A percentile compares a stretch with the other conserved stretches of the same genome.
Conservation (phyloP, 1,284 basidiomycete species). For the Sanghuangporus sanghuang region DNA sequence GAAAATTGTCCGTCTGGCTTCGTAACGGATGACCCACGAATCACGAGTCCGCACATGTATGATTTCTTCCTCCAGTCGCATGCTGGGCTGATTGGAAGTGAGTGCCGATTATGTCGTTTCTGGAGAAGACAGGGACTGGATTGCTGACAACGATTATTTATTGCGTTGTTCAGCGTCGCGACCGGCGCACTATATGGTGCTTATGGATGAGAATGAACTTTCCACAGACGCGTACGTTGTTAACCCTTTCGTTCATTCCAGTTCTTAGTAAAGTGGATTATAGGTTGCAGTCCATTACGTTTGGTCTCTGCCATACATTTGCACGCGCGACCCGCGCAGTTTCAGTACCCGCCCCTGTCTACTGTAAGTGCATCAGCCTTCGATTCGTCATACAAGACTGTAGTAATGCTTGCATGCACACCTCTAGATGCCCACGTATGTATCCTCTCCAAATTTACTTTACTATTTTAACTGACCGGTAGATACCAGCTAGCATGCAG, state of each 20-base stretch:
- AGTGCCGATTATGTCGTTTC: slow-evolving; percentile 1
- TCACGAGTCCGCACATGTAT: slow-evolving; percentile 23
- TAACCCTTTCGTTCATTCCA: background rate
- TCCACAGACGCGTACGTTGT: slow-evolving; percentile 14
- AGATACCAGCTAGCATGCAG: slow-evolving; percentile 9
- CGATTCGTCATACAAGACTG: background rate
- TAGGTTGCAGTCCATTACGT: slow-evolving; percentile 28
- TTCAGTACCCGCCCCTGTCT: slow-evolving; percentile 31
- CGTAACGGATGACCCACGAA: slow-evolving; percentile 26
- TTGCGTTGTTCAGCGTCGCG: slow-evolving; percentile 18
- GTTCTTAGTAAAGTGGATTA: background rate
- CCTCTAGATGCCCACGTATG: slow-evolving; percentile 17
- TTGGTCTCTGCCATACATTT: slow-evolving; percentile 32
- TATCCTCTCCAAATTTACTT: background rate
- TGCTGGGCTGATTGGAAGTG: slow-evolving; percentile 36
- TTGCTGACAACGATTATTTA: background rate
- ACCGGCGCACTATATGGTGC: slow-evolving; percentile 29
- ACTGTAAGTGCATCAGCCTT: slow-evolving; percentile 23
- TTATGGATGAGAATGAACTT: slow-evolving; percentile 28
- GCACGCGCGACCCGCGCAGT: slow-evolving; percentile 32
- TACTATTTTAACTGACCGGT: background rate
- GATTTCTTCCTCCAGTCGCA: slow-evolving; percentile 33
- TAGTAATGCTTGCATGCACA: background rate
- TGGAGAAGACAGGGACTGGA: background rate
- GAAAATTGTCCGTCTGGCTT: slow-evolving; percentile 30